Percentiles rank a stretch among this genome's conserved stretches.
phyloP scores from a whole-genome alignment of 2,329 filamentous ascomycete species.

The Fusarium sp. region DNA sequence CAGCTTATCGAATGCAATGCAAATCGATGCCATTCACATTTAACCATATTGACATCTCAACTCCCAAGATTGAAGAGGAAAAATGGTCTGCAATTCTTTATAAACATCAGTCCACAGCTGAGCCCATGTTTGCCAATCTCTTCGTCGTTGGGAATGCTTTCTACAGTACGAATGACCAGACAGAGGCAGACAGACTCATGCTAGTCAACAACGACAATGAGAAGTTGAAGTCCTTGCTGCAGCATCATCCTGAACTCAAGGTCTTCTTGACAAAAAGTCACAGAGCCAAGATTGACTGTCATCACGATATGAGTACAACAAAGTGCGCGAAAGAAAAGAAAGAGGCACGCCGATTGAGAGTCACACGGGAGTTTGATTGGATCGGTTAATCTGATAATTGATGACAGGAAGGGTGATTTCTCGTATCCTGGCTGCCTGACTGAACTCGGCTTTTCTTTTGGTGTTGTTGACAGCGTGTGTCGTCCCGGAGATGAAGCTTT shows the following conservation, averaged over 20 bases:
- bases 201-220: background rate
- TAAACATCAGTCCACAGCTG: rapidly evolving
- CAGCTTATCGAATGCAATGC: background rate
- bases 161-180: background rate
- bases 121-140: background rate
- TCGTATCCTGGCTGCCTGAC: background rate
- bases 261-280: rapidly evolving
- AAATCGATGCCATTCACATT: background rate
- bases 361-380: background rate
- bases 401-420: rapidly evolving
- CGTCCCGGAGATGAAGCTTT: too few relatives aligned
- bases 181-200: background rate
- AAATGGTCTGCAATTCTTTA: background rate
- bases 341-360: background rate
- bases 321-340: background rate
- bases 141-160: background rate
- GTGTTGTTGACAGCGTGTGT: background rate
- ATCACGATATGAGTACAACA: background rate
- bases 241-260: rapidly evolving
- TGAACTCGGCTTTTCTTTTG: background rate
- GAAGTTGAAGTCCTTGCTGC: background rate
- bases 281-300: background rate
- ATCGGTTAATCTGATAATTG: rapidly evolving
- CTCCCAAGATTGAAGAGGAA: rapidly evolving
- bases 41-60: background rate